Percentiles rank a stretch among this genome's conserved stretches.
Evolutionary conservation across 2,329 filamentous ascomycete species (phyloP).

Genomic region (Magnaporthales sp.): DNA sequence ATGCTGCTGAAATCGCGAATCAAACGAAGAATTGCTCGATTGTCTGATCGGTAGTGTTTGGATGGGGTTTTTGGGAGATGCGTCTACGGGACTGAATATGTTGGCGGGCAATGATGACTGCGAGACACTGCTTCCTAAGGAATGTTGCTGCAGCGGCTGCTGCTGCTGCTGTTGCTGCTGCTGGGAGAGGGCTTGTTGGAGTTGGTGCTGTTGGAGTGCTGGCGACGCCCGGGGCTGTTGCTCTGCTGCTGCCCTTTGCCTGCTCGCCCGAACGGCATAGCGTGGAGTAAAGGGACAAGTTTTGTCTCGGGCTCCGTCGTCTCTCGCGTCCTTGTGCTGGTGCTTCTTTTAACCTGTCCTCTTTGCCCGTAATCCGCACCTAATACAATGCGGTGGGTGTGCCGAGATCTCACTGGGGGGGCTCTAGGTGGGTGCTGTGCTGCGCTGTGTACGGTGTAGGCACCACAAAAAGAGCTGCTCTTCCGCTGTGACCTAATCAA

Average conservation of each 20-base stretch:
- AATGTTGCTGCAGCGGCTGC: slow-evolving; percentile 15
- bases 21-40: slow-evolving; percentile 14
- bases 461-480: neutral
- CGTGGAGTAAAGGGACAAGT: neutral
- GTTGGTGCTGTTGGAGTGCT: slow-evolving; percentile 17
- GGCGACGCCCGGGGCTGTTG: slow-evolving; percentile 5
- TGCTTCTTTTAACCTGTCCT: neutral
- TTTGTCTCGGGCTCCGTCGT: neutral
- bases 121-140: slow-evolving; percentile 11
- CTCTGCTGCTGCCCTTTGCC: slow-evolving; percentile 30
- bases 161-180: slow-evolving; percentile 20
- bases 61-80: neutral
- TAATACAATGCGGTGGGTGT: neutral
- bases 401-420: neutral
- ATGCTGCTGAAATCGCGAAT: slow-evolving; percentile 14
- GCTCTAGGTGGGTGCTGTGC: neutral
- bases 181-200: slow-evolving; percentile 10
- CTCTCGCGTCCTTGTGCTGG: neutral
- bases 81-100: slow-evolving; percentile 8
- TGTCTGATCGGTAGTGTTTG: slow-evolving; percentile 18
- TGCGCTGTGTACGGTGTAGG: neutral
- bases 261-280: slow-evolving; percentile 47
- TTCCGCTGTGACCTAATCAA: neutral
- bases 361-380: neutral
- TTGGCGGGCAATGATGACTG: slow-evolving; percentile 8